Percentiles rank a stretch among this genome's conserved stretches.
These are phyloP conservation scores for Mycena vitilis DNA, from an alignment of 768 basidiomycete genomes.

Conservation along the genomic window DNA sequence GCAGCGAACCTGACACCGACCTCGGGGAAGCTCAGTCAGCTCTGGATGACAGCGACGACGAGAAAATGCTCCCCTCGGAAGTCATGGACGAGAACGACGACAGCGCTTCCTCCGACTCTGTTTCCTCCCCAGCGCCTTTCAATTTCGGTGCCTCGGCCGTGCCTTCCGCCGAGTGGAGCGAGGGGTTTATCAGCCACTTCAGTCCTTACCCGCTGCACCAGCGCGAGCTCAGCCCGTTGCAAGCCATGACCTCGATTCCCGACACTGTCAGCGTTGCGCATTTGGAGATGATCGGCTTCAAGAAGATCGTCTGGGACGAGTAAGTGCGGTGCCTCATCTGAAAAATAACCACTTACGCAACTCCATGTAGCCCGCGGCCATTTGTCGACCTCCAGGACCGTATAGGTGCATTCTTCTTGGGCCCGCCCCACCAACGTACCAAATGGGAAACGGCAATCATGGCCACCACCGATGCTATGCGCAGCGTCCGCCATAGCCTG, in stretches of 20 bases:
- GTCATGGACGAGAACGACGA: too few species aligned
- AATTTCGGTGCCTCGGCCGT: too few species aligned
- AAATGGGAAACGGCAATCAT: background rate
- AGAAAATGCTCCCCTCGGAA: too few species aligned
- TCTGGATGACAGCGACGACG: too few species aligned
- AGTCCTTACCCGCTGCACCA: background rate
- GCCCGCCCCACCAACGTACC: background rate
- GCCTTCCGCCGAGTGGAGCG: too few species aligned
- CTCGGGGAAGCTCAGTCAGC: too few species aligned
- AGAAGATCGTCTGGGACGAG: background rate
- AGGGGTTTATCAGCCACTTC: too few species aligned
- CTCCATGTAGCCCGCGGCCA: background rate
- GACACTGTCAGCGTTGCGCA: background rate
- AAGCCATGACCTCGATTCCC: background rate
- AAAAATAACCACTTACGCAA: background rate
- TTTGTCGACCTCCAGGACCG: background rate
- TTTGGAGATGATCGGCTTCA: background rate
- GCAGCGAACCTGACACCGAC: too few species aligned
- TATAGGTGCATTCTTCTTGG: background rate
- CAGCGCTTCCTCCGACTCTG: too few species aligned
- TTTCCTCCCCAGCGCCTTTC: too few species aligned
- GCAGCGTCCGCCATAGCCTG: background rate
- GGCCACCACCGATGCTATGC: background rate
- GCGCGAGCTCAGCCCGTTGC: background rate
- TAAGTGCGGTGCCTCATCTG: background rate